Base-by-base conservation (phyloP, 1,284 basidiomycete species). In the Serendipita sp. region DNA sequence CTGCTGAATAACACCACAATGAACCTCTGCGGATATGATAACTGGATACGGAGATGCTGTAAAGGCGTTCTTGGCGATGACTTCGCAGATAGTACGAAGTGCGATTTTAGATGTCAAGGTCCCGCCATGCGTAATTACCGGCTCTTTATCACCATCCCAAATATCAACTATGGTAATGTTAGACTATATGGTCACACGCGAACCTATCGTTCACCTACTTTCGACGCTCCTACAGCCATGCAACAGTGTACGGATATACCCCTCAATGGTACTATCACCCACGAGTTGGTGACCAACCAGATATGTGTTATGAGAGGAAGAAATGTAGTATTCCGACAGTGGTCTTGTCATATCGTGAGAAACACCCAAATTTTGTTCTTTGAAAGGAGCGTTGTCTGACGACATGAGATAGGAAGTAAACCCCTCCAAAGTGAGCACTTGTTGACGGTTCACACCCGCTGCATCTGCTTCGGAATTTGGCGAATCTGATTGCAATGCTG, bases 261-360 rank as follows among this genome's bases (percentile, higher is more conserved):
- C 95, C 70, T 98, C 95, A 44, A 95, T 85, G 0, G 95, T 97
- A 66, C 91, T 93, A 62, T 88, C 86, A 2, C 96, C 95, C 6
- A 94, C 83, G 64, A 96, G 85, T 71, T 99, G 96, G 67, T 93
- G 84, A 0, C 94, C 94, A 10, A 97, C 86, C 3, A 99, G 84
- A 70, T 99, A 99, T 0, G 96, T 99, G 70, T 99, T 99, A 71
- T 99, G 96, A 35, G 92, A 95, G 15, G 91, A 90, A 3, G 91
- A 93, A 69, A 98, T 87, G 70, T 81, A 96, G 72, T 98, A 98
- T 65, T 96, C 88, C 3, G 84, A 80, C 8, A 97, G 75, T 0
- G 95, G 92, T 1, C 80, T 78, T 0, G 84, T 86, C 91, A 97
- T 83, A 64, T 90, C 82, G 60, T 85, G 81, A 65, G 72, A 73